Evolutionary conservation across 305 asterid genomes (phyloP).

Genomic region (Solanum hybrid): DNA sequence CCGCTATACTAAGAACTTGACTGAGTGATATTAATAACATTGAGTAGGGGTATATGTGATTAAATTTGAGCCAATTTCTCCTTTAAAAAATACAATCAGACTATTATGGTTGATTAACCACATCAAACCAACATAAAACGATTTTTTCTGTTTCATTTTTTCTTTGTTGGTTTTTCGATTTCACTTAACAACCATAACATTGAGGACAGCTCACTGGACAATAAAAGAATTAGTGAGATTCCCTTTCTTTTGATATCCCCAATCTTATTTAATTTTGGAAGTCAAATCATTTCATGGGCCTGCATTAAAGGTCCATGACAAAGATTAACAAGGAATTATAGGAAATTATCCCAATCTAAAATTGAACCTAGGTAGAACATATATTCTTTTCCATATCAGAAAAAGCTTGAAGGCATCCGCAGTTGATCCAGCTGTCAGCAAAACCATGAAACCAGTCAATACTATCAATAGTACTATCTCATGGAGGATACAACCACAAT

Average conservation of each 20-base stretch:
- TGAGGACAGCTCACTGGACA: neutral
- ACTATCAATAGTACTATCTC: neutral
- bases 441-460: neutral
- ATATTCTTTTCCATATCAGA: neutral
- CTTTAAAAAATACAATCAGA: neutral
- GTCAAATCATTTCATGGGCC: neutral
- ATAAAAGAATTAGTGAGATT: neutral
- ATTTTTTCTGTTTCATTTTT: neutral
- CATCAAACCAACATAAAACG: neutral
- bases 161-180: neutral
- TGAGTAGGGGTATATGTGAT: neutral
- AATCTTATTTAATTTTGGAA: neutral
- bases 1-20: neutral
- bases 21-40: neutral
- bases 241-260: neutral
- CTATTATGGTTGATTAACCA: neutral
- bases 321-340: neutral
- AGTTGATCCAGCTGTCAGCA: neutral
- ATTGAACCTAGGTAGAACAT: neutral
- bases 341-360: neutral
- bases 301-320: neutral
- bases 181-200: neutral
- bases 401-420: neutral
- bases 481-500: neutral
- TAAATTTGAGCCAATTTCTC: neutral